These are phyloP conservation scores for Salix purpurea DNA, from an alignment of 345 rosid genomes.

Conservation along the genomic window DNA sequence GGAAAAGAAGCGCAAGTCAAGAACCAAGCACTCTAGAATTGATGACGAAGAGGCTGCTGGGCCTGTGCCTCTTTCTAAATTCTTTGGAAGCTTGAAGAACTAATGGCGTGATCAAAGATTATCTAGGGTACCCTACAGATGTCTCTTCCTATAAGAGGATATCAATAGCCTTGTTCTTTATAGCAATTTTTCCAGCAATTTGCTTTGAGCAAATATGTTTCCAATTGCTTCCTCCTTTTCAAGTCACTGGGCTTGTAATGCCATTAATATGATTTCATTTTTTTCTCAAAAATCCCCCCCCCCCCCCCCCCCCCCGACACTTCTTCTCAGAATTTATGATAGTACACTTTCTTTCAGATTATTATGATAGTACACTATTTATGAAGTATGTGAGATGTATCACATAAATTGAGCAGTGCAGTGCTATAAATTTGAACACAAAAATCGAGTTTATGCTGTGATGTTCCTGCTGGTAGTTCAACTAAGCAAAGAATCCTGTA, in stretches of 20 bases:
- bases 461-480: not conserved
- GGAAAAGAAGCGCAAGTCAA: slow-evolving; percentile 68
- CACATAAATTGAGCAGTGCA: not conserved
- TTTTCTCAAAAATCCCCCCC: not conserved
- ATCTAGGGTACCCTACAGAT: slow-evolving; percentile 4
- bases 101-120: slow-evolving; percentile 22
- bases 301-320: not conserved
- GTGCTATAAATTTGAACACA: not conserved
- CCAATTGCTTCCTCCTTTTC: not conserved
- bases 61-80: slow-evolving; percentile 85
- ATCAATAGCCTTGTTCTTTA: not conserved
- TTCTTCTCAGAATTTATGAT: not conserved
- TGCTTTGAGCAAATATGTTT: not conserved
- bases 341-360: not conserved
- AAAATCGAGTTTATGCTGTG: not conserved
- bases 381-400: not conserved
- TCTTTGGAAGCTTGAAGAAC: slow-evolving; percentile 72
- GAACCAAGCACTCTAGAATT: slow-evolving; percentile 46
- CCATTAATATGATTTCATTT: not conserved
- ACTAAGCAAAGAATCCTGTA: not conserved
- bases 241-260: slow-evolving; percentile 13
- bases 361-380: not conserved
- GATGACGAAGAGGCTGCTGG: slow-evolving; percentile 55
- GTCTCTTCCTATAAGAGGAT: slow-evolving; percentile 8
- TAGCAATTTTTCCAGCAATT: not conserved